These are phyloP conservation scores for Zygosaccharomyces sapae DNA, from an alignment of 1,139 yeast genomes.

Conservation along the genomic window DNA sequence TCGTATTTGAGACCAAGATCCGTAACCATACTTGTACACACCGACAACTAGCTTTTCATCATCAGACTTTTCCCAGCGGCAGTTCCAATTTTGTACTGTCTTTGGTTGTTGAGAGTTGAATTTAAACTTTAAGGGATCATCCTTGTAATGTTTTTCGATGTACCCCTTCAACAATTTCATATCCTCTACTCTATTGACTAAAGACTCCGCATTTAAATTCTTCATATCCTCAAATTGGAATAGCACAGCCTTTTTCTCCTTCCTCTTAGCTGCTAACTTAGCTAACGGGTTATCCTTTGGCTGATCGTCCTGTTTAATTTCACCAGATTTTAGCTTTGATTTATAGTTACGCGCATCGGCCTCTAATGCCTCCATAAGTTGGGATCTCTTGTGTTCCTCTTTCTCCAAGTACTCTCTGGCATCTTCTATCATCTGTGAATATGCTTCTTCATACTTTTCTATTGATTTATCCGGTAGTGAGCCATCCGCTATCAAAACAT, in stretches of 20 bases:
- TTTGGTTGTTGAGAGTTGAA: constrained; percentile 59
- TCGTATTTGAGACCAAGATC: constrained; percentile 89
- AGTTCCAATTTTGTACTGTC: constrained; percentile 86
- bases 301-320: constrained; percentile 36
- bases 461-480: constrained; percentile 76
- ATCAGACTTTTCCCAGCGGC: constrained; percentile 77
- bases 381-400: constrained; percentile 61
- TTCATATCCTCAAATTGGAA: constrained; percentile 89
- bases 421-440: constrained; percentile 59
- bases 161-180: constrained; percentile 57
- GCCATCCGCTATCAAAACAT: constrained; percentile 84
- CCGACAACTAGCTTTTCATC: constrained; percentile 88
- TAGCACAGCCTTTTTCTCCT: constrained; percentile 81
- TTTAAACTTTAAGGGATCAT: constrained; percentile 54
- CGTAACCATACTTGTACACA: constrained; percentile 88
- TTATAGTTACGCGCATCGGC: constrained; percentile 58
- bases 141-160: constrained; percentile 34
- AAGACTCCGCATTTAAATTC: constrained; percentile 84
- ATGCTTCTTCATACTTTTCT: constrained; percentile 72
- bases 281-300: constrained; percentile 44
- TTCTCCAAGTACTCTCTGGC: constrained; percentile 61
- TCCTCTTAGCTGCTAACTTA: constrained; percentile 50
- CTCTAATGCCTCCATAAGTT: constrained; percentile 56
- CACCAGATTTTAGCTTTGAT: constrained; percentile 41
- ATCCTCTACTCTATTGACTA: constrained; percentile 78